phyloP scores from a whole-genome alignment of 345 rosid genomes.

The Pseudoturritis turrita region DNA sequence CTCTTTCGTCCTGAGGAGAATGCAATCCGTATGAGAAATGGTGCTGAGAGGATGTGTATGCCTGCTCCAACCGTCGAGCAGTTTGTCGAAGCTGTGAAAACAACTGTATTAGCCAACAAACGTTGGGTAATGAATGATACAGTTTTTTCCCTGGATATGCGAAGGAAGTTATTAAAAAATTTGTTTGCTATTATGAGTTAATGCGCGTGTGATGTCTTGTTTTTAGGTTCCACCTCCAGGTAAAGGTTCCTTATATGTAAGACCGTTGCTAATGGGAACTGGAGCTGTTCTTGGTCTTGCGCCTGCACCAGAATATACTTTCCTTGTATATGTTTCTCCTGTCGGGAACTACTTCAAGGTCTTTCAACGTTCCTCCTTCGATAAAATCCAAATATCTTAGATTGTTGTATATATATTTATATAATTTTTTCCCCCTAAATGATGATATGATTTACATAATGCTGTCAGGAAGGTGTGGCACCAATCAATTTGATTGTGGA shows the following conservation, averaged over 20 bases:
- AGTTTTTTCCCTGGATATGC: background rate
- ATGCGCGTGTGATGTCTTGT: background rate
- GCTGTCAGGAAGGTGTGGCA: conserved; percentile 78
- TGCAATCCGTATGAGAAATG: conserved; percentile 71
- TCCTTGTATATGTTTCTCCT: conserved; percentile 85
- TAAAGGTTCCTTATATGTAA: conserved; percentile 85
- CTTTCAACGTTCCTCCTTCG: background rate
- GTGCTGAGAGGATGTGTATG: conserved; percentile 98
- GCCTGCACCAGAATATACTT: conserved; percentile 94
- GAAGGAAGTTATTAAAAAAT: background rate
- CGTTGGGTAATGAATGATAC: conserved; percentile 59
- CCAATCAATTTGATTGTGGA: conserved; percentile 37
- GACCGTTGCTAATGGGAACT: conserved; percentile 94
- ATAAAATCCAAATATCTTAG: background rate
- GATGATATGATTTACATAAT: background rate
- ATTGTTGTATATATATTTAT: background rate
- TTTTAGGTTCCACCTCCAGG: conserved; percentile 87
- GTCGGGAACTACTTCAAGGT: conserved; percentile 98
- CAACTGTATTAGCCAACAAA: conserved; percentile 85
- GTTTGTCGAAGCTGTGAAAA: conserved; percentile 85
- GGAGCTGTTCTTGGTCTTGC: conserved; percentile 99
- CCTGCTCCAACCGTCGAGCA: conserved; percentile 80
- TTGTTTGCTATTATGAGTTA: background rate
- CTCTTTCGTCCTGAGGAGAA: conserved; percentile 94
- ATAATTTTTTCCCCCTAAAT: background rate